Conservation (phyloP, 2,329 filamentous ascomycete genomes). For the Gliomastix tumulicola region DNA sequence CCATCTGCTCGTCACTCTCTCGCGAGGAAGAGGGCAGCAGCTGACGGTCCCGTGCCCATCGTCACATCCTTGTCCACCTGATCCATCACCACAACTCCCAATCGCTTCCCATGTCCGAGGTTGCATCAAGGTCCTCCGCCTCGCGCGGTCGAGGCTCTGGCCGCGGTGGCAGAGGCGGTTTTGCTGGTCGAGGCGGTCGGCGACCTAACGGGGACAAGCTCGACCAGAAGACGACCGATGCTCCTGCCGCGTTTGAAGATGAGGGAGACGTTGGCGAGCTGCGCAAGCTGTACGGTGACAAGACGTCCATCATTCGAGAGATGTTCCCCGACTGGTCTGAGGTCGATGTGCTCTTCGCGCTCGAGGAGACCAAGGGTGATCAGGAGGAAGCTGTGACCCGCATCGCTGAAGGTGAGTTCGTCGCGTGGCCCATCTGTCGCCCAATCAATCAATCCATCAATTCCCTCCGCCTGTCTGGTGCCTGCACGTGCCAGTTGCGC, state of each 20-base stretch:
- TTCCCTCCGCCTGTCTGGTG: too few species aligned
- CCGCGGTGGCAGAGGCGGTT: conserved; percentile 77
- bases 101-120: conserved; percentile 77
- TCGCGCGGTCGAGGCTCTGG: conserved; percentile 84
- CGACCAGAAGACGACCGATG: conserved; percentile 47
- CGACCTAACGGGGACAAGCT: conserved; percentile 67
- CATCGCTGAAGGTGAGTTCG: conserved; percentile 67
- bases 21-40: conserved; percentile 24
- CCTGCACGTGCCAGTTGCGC: too few species aligned
- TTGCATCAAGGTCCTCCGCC: conserved; percentile 75
- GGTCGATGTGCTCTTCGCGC: conserved; percentile 85
- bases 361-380: conserved; percentile 82
- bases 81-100: conserved; percentile 24
- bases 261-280: conserved; percentile 87
- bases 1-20: conserved; percentile 5
- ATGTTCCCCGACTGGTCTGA: conserved; percentile 95
- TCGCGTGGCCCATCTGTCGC: too few species aligned
- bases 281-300: conserved; percentile 79
- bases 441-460: too few species aligned
- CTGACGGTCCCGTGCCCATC: conserved; percentile 23
- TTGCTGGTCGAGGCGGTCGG: conserved; percentile 65
- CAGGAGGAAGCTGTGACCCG: conserved; percentile 67
- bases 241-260: conserved; percentile 59
- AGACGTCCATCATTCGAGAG: conserved; percentile 78
- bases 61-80: conserved; percentile 13